These are phyloP conservation scores for Dactylonectria macrodidyma DNA, from an alignment of 2,329 filamentous ascomycete genomes.

Conservation along the genomic window DNA sequence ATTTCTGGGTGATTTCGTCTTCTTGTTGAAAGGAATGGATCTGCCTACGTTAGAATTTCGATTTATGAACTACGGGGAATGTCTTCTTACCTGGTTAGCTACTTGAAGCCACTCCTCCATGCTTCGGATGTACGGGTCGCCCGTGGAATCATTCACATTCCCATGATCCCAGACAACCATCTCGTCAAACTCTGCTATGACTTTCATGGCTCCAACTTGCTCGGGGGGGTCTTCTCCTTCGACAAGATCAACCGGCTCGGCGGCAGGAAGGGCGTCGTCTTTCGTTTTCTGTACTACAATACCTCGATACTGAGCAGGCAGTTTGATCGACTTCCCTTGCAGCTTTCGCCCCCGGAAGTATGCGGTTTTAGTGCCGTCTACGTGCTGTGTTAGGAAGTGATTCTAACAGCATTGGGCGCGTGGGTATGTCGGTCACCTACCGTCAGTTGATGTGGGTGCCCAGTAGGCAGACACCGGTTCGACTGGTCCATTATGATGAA, in stretches of 20 bases:
- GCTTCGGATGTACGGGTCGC: constrained; percentile 81
- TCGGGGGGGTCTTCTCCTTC: constrained; percentile 60
- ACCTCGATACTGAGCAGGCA: constrained; percentile 82
- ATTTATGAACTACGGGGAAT: not conserved
- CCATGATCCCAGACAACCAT: constrained; percentile 91
- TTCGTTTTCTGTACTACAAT: constrained; percentile 65
- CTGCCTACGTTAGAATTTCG: constrained; percentile 32
- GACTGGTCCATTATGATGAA: constrained; percentile 84
- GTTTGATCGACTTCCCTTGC: constrained; percentile 73
- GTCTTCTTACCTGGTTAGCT: constrained; percentile 73
- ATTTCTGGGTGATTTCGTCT: not conserved
- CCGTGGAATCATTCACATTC: constrained; percentile 69
- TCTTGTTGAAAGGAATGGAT: constrained; percentile 41
- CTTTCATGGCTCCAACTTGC: constrained; percentile 68
- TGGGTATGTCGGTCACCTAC: constrained; percentile 51
- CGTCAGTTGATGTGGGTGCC: constrained; percentile 68
- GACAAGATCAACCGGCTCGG: constrained; percentile 50
- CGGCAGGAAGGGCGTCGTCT: constrained; percentile 52
- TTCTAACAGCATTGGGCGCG: not conserved
- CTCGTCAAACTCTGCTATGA: constrained; percentile 79
- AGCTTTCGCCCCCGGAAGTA: constrained; percentile 89
- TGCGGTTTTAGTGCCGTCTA: constrained; percentile 68
- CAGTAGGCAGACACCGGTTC: constrained; percentile 78
- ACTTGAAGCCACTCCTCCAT: constrained; percentile 86
- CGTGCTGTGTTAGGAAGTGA: constrained; percentile 16